phyloP scores from a whole-genome alignment of 2,329 filamentous ascomycete species.

The Pseudogymnoascus sp. region DNA sequence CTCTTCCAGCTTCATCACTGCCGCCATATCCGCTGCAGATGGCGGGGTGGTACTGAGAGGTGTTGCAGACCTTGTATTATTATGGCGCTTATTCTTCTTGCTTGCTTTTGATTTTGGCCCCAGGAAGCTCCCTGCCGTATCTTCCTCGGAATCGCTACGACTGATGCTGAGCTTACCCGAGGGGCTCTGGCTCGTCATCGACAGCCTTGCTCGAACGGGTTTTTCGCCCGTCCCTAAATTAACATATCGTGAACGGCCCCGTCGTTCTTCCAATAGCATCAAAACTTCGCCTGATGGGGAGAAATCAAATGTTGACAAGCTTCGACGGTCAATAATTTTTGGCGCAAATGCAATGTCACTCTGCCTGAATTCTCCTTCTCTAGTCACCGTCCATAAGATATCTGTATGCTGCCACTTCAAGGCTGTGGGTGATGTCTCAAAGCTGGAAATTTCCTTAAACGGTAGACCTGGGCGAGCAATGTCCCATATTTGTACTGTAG shows the following conservation, averaged over 20 bases:
- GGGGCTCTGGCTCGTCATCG: slow-evolving; percentile 33
- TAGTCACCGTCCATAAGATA: slow-evolving; percentile 57
- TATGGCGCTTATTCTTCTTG: slow-evolving; percentile 35
- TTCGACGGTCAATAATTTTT: slow-evolving; percentile 54
- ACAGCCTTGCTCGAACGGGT: background rate
- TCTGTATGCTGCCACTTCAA: slow-evolving; percentile 59
- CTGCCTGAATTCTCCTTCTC: slow-evolving; percentile 55
- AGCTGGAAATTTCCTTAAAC: slow-evolving; percentile 57
- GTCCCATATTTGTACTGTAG: slow-evolving; percentile 59
- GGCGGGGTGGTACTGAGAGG: slow-evolving; percentile 49
- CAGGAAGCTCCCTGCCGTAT: slow-evolving; percentile 53
- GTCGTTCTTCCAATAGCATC: slow-evolving; percentile 54
- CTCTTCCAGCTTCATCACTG: slow-evolving; percentile 47
- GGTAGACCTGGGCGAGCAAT: slow-evolving; percentile 59
- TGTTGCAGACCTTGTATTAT: slow-evolving; percentile 37
- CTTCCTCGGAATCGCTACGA: slow-evolving; percentile 58
- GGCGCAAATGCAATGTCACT: slow-evolving; percentile 58
- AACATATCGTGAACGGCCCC: slow-evolving; percentile 35
- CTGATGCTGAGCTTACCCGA: slow-evolving; percentile 46
- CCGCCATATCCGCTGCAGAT: slow-evolving; percentile 30
- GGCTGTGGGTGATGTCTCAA: slow-evolving; percentile 48
- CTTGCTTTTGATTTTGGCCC: slow-evolving; percentile 35
- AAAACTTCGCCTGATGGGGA: slow-evolving; percentile 52
- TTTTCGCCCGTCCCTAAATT: slow-evolving; percentile 8
- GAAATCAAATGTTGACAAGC: slow-evolving; percentile 54